Evolutionary conservation across 2,329 filamentous ascomycete genomes (phyloP).

Genomic region (Tolypocladium nubicola): DNA sequence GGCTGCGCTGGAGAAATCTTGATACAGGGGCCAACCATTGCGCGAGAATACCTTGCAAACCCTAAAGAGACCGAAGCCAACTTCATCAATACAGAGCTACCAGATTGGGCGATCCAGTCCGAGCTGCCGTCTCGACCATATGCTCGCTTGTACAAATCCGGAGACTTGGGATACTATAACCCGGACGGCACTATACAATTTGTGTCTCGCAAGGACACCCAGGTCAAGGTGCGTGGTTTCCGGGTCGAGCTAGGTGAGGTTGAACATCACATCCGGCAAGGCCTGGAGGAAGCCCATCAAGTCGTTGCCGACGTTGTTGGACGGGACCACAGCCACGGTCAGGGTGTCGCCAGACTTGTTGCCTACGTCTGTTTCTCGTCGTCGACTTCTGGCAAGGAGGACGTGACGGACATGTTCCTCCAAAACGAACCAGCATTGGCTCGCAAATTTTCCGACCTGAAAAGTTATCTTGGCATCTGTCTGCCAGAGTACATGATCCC

Average conservation of each 20-base stretch:
- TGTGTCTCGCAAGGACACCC: slow-evolving; percentile 1
- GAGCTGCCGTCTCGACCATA: too few relatives aligned
- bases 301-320: neutral
- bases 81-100: too few relatives aligned
- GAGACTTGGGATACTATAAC: slow-evolving; percentile 18
- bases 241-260: slow-evolving; percentile 2
- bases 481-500: slow-evolving; percentile 3
- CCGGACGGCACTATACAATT: slow-evolving; percentile 8
- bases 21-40: too few relatives aligned
- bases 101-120: too few relatives aligned
- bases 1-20: too few relatives aligned
- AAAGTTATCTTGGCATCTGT: neutral
- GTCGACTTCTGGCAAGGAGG: neutral
- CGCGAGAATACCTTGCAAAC: too few relatives aligned
- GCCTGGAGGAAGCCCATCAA: neutral
- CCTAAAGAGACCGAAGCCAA: too few relatives aligned
- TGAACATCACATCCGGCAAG: neutral
- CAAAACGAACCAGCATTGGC: too few relatives aligned
- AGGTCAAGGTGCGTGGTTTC: slow-evolving; percentile 16
- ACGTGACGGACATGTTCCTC: too few relatives aligned
- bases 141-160: slow-evolving; percentile 5
- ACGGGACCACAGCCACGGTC: too few relatives aligned
- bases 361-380: neutral
- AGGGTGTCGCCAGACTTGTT: neutral
- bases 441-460: too few relatives aligned